A percentile compares a stretch with the other conserved stretches of the same genome.
Conservation (phyloP, 768 basidiomycete species). For the Gymnopilus junonius region DNA sequence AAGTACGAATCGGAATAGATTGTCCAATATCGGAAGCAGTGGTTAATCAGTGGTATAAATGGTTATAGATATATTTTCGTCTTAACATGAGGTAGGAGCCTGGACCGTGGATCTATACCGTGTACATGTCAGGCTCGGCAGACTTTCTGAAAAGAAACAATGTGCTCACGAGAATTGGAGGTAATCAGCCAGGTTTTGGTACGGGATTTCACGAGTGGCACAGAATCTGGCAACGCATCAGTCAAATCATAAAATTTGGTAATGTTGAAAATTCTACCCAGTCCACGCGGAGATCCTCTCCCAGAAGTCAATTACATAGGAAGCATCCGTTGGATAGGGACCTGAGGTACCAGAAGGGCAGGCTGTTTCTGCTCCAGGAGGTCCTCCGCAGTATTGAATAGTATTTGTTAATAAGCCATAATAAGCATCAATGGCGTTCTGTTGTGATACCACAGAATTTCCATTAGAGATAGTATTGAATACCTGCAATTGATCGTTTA, state of each 20-base stretch:
- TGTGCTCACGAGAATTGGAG: not conserved
- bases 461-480: not conserved
- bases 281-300: not conserved
- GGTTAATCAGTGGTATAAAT: no score
- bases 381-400: constrained; percentile 2
- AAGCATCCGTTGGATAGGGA: not conserved
- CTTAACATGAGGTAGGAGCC: not conserved
- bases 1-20: no score
- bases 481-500: not conserved
- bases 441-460: not conserved
- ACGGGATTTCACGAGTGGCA: not conserved
- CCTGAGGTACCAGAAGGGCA: not conserved
- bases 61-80: not conserved
- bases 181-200: not conserved
- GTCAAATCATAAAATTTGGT: not conserved
- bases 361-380: not conserved
- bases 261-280: not conserved
- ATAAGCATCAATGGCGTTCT: not conserved
- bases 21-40: no score
- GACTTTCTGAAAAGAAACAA: not conserved
- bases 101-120: not conserved
- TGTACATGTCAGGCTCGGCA: not conserved
- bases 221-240: not conserved
- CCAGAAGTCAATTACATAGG: not conserved
- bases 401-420: not conserved